Conservation (phyloP, 139 green algal species). For the Monoraphidium neglectum region DNA sequence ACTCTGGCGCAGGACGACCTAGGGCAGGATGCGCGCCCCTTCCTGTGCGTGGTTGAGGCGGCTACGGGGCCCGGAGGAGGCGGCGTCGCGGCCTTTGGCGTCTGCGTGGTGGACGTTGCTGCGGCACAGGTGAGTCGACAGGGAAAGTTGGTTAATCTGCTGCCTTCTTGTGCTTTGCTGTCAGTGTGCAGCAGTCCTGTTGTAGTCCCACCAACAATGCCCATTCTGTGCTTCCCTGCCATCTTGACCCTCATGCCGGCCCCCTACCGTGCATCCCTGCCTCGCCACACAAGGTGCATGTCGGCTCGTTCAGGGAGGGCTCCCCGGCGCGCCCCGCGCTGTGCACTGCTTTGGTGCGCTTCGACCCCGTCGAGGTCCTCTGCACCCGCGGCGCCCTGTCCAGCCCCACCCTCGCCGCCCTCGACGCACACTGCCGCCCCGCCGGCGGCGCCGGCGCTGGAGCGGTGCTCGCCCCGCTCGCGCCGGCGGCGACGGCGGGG, state of each 20-base stretch:
- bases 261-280: too few relatives aligned
- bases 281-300: not conserved
- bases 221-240: too few relatives aligned
- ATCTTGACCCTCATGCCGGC: too few relatives aligned
- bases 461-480: not conserved
- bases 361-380: constrained; percentile 45
- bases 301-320: constrained; percentile 5
- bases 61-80: too few relatives aligned
- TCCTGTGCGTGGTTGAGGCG: too few relatives aligned
- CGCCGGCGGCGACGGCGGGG: too few relatives aligned
- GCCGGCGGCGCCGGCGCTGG: not conserved
- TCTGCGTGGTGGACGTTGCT: constrained; percentile 49
- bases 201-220: too few relatives aligned
- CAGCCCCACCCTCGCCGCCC: constrained; percentile 29
- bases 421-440: not conserved
- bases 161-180: too few relatives aligned
- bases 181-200: too few relatives aligned
- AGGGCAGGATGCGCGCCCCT: too few relatives aligned
- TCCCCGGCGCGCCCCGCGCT: constrained; percentile 36
- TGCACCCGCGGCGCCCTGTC: constrained; percentile 32
- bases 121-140: constrained; percentile 12
- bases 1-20: too few relatives aligned
- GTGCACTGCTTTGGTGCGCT: constrained; percentile 33
- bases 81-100: constrained; percentile 22
- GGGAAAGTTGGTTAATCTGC: too few relatives aligned